Evolutionary conservation across 2,329 filamentous ascomycete species (phyloP).

Genomic region (Fusarium hainanense): DNA sequence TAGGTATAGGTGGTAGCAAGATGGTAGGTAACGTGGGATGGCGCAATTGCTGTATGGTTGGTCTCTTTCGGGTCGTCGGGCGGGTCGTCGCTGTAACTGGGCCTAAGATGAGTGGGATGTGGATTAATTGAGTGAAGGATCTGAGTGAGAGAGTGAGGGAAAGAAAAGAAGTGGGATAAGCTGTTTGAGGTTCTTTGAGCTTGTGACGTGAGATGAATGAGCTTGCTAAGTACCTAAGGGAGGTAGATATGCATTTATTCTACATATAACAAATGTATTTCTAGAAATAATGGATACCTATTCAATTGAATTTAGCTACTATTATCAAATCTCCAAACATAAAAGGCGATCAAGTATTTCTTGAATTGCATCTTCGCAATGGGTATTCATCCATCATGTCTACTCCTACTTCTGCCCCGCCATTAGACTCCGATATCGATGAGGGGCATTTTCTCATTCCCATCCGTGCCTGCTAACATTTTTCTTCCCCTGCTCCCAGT

Average conservation of each 20-base stretch:
- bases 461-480: constrained; percentile 22
- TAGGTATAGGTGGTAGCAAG: background rate
- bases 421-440: constrained; percentile 30
- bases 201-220: constrained; percentile 9
- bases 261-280: background rate
- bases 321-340: background rate
- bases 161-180: constrained; percentile 33
- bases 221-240: constrained; percentile 4
- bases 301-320: background rate
- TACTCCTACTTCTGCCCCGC: constrained; percentile 23
- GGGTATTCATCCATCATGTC: background rate
- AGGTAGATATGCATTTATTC: background rate
- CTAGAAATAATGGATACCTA: background rate
- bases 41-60: constrained; percentile 30
- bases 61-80: constrained; percentile 41
- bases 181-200: constrained; percentile 1
- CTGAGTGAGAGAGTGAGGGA: background rate
- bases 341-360: background rate
- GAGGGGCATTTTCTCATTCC: constrained; percentile 32
- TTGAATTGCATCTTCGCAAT: background rate
- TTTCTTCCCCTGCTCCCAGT: constrained; percentile 22
- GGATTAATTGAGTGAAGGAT: constrained; percentile 18
- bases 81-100: constrained; percentile 39
- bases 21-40: constrained; percentile 35
- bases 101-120: constrained; percentile 26